Evolutionary conservation across 1,284 basidiomycete species (phyloP), one percentile per base, ranked within the genome.

Genomic region (Trichosporon sp.): DNA sequence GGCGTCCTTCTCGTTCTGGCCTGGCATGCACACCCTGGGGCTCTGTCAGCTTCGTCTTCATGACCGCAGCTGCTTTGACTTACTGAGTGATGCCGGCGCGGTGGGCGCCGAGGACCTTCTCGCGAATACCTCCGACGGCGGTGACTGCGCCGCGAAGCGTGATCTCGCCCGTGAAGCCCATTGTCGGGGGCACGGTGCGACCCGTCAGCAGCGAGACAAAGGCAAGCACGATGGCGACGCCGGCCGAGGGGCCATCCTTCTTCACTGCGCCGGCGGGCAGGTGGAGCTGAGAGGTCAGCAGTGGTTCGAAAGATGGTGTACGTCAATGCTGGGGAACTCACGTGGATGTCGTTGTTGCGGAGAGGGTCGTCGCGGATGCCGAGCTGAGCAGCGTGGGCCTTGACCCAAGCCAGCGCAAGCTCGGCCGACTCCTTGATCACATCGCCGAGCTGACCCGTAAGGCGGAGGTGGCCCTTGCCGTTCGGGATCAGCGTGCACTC

Each of bases 381-480:
- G 9, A 97, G 84, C 59, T 88, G 87, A 73, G 85, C 86, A 2
- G 93, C 91, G 71, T 96, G 88, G 13, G 87, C 84, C 78, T 93
- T 94, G 64, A 95, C 89, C 90, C 91, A 98, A 69, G 89, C 91
- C 57, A 98, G 82, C 1, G 90, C 92, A 68, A 98, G 95, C 78
- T 95, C 91, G 0, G 95, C 94, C 64, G 90, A 92, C 81, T 98
- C 95, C 62, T 92, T 86, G 77, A 98, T 98, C 66, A 98, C 95
- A 72, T 98, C 95, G 56, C 95, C 95, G 4, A 99, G 88, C 82
- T 97, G 97, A 59, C 95, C 95, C 0, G 95, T 98, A 11, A 74
- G 68, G 49, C 73, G 70, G 21, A 79, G 66, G n/a, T 59, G 62
- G 52, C 65, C 65, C 34, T 72, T 72, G 32, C 76, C 76, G 23